Percentiles rank a stretch among this genome's conserved stretches.
Evolutionary conservation across 441 rosid species (phyloP).

Genomic region (Dalechampia spathulata): DNA sequence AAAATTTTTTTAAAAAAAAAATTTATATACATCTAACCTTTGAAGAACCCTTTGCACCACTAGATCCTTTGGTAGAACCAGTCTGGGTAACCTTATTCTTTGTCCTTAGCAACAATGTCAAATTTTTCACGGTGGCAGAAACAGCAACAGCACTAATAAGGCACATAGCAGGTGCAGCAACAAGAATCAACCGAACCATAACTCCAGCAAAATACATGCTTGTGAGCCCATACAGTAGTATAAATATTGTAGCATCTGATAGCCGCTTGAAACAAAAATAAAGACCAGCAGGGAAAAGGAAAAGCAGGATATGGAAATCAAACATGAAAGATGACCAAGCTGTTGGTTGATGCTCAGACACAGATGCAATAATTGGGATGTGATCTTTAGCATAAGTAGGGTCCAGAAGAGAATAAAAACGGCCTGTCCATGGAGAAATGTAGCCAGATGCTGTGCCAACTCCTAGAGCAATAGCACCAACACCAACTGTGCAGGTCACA

Average conservation of each 20-base stretch:
- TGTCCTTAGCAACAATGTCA: conserved; percentile 57
- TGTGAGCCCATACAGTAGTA: conserved; percentile 97
- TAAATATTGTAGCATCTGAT: conserved; percentile 95
- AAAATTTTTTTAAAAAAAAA: not conserved
- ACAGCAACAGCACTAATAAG: conserved; percentile 95
- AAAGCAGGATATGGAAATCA: conserved; percentile 91
- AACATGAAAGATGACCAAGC: conserved; percentile 99
- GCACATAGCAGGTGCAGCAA: conserved; percentile 95
- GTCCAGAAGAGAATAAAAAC: conserved; percentile 91
- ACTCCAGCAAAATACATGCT: conserved; percentile 99
- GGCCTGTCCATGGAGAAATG: conserved; percentile 98
- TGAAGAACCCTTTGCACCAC: conserved; percentile 68
- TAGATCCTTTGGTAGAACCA: conserved; percentile 59
- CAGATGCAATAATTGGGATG: conserved; percentile 97
- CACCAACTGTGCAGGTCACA: conserved; percentile 61
- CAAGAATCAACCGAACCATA: conserved; percentile 96
- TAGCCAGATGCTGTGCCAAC: conserved; percentile 93
- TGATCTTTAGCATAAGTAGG: conserved; percentile 98
- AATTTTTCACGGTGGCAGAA: conserved; percentile 87
- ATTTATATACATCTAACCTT: conserved; percentile 43
- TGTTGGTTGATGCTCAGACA: conserved; percentile 99
- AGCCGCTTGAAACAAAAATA: conserved; percentile 97
- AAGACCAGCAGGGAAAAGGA: conserved; percentile 99
- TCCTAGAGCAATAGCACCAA: conserved; percentile 76
- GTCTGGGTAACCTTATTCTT: conserved; percentile 61